These are phyloP conservation scores for Royoungia palumana DNA, from an alignment of 768 basidiomycete genomes.

Conservation along the genomic window DNA sequence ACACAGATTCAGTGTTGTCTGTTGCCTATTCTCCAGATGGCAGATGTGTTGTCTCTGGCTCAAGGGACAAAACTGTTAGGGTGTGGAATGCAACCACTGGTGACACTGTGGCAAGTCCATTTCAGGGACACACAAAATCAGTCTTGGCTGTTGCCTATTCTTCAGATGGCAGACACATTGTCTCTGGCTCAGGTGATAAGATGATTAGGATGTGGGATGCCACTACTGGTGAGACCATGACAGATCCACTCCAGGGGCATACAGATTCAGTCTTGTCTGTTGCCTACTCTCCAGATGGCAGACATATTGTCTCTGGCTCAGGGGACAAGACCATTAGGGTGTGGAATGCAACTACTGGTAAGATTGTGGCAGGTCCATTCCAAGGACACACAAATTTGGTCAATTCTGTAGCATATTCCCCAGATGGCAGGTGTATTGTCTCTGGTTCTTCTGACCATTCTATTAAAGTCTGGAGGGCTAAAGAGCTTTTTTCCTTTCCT, in stretches of 20 bases:
- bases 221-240: no score
- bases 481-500: background rate
- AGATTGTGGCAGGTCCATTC: no score
- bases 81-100: no score
- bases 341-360: no score
- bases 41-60: background rate
- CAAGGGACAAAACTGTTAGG: background rate
- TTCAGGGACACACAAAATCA: background rate
- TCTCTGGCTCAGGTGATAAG: background rate
- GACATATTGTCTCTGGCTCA: background rate
- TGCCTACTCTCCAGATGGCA: background rate
- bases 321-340: background rate
- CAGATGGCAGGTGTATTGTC: background rate
- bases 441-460: background rate
- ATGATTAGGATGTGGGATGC: background rate
- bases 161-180: background rate
- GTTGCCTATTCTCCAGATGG: background rate
- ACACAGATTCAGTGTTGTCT: background rate
- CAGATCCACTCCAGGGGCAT: background rate
- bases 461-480: background rate
- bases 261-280: background rate
- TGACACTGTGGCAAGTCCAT: no score
- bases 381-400: background rate
- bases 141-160: background rate
- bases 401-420: background rate